phyloP scores from a whole-genome alignment of 1,284 basidiomycete species.

The Thecaphora frezii region DNA sequence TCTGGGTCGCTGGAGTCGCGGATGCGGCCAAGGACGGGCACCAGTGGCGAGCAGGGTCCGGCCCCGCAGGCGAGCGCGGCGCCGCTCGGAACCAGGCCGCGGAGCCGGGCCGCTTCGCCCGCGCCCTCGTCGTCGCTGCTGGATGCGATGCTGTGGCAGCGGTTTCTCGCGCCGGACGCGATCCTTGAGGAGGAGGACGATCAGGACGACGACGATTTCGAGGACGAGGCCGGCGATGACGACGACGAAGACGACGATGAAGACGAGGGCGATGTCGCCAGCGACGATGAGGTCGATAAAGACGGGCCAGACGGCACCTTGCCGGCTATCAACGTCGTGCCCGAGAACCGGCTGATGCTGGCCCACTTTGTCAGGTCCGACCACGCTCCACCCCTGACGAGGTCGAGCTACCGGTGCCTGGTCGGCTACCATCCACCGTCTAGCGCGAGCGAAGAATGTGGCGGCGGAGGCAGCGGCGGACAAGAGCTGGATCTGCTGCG shows the following conservation, averaged over 20 bases:
- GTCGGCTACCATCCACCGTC: background rate
- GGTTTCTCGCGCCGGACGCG: background rate
- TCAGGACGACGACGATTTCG: conserved; percentile 15
- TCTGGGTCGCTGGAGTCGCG: background rate
- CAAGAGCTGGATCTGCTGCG: background rate
- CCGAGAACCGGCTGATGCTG: conserved; percentile 32
- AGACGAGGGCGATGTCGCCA: conserved; percentile 3
- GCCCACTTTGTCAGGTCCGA: conserved; percentile 26
- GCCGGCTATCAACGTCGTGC: conserved; percentile 1
- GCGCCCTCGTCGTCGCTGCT: background rate
- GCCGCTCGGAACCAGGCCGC: background rate
- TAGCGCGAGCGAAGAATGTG: background rate
- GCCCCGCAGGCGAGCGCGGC: too few relatives aligned
- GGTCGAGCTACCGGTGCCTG: conserved; percentile 16
- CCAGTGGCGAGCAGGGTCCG: too few relatives aligned
- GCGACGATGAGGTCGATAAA: background rate
- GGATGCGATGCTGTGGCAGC: background rate
- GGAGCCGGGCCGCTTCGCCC: background rate
- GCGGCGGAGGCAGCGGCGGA: conserved; percentile 2
- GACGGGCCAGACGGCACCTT: background rate
- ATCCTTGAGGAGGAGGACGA: conserved; percentile 6
- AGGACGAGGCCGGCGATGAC: conserved; percentile 11
- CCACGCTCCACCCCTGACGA: conserved; percentile 29
- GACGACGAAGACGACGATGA: conserved; percentile 20
- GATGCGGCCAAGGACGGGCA: conserved; percentile 2